Evolutionary conservation across 441 rosid genomes (phyloP).

Genomic region (Croton setiger): DNA sequence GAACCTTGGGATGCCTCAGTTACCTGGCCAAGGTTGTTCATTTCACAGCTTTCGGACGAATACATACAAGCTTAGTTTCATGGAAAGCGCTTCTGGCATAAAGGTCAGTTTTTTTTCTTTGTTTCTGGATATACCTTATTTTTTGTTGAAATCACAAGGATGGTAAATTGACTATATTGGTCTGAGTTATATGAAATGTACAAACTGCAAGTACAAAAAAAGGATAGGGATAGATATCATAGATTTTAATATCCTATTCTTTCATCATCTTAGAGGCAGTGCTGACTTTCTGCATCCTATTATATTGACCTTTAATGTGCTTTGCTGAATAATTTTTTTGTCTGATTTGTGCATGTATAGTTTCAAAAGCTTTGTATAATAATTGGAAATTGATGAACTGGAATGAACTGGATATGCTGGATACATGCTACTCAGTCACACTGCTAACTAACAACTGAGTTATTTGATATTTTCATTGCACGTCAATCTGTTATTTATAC

Average conservation of each 20-base stretch:
- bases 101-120: constrained; percentile 40
- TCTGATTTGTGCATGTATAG: not conserved
- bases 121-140: not conserved
- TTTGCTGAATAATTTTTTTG: not conserved
- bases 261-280: not conserved
- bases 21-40: constrained; percentile 90
- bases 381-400: not conserved
- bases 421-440: not conserved
- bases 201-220: not conserved
- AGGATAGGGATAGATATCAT: not conserved
- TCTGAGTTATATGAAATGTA: not conserved
- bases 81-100: constrained; percentile 92
- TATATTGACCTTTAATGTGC: not conserved
- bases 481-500: not conserved
- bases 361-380: not conserved
- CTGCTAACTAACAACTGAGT: not conserved
- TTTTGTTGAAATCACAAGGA: not conserved
- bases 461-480: not conserved
- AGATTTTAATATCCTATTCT: not conserved
- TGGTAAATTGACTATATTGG: not conserved
- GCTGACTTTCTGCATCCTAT: not conserved
- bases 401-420: not conserved
- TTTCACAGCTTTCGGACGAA: constrained; percentile 91
- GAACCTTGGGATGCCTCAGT: constrained; percentile 84
- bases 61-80: constrained; percentile 89